Percentiles rank a stretch among this genome's conserved stretches.
phyloP scores from a whole-genome alignment of 2,329 filamentous ascomycete species.

The Diaporthe vexans region DNA sequence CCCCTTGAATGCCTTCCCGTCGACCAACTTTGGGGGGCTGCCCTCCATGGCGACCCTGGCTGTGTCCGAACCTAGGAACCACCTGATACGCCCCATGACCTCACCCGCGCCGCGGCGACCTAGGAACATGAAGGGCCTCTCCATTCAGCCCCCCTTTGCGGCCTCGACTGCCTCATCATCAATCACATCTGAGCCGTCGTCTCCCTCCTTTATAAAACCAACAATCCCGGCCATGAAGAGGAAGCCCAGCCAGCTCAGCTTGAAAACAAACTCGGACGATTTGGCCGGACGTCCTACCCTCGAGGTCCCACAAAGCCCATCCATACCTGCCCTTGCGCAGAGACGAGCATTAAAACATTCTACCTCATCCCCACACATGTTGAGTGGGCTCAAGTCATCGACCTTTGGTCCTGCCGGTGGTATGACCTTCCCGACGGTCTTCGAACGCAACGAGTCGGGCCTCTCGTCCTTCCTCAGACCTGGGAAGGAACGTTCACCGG shows the following conservation, averaged over 20 bases:
- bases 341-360: slow-evolving; percentile 76
- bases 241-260: slow-evolving; percentile 82
- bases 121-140: slow-evolving; percentile 88
- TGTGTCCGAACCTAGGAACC: slow-evolving; percentile 56
- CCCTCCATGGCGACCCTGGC: slow-evolving; percentile 63
- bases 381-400: slow-evolving; percentile 70
- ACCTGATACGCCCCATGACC: slow-evolving; percentile 72
- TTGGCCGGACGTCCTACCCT: slow-evolving; percentile 63
- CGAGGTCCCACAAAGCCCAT: slow-evolving; percentile 70
- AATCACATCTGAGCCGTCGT: slow-evolving; percentile 75
- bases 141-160: slow-evolving; percentile 76
- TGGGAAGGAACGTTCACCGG: slow-evolving; percentile 55
- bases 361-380: slow-evolving; percentile 76
- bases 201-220: slow-evolving; percentile 85
- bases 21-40: slow-evolving; percentile 67
- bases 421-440: slow-evolving; percentile 74
- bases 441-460: slow-evolving; percentile 72
- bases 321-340: slow-evolving; percentile 71
- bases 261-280: slow-evolving; percentile 78
- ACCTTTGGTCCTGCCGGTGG: slow-evolving; percentile 73
- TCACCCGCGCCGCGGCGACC: slow-evolving; percentile 78
- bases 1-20: slow-evolving; percentile 77
- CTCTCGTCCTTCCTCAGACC: slow-evolving; percentile 71
- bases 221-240: slow-evolving; percentile 78
- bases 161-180: slow-evolving; percentile 61